Conservation (phyloP, 306 rosid genomes). For the Prunus dulcis region DNA sequence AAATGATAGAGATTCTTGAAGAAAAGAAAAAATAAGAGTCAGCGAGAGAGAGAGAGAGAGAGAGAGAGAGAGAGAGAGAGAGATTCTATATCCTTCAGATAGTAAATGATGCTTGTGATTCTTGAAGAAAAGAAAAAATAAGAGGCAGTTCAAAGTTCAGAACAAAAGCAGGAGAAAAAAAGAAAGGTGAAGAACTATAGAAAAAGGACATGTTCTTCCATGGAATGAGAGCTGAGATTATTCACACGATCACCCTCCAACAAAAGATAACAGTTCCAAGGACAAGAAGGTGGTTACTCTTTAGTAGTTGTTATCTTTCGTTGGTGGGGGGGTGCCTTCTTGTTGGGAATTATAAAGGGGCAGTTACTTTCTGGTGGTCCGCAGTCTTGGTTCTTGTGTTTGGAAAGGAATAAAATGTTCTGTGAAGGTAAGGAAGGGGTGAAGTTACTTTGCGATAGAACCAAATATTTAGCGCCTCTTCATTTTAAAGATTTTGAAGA, state of each 20-base stretch:
- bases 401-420: not conserved
- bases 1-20: not conserved
- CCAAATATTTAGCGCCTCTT: too few species aligned
- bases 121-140: not conserved
- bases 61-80: too few species aligned
- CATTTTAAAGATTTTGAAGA: too few species aligned
- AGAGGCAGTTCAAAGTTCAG: not conserved
- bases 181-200: not conserved
- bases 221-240: not conserved
- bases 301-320: too few species aligned
- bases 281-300: not conserved
- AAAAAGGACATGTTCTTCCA: not conserved
- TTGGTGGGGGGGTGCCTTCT: not conserved
- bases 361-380: not conserved
- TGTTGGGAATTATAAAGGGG: not conserved
- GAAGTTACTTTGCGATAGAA: too few species aligned
- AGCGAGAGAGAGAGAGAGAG: not conserved
- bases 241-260: not conserved
- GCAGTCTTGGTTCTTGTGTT: too few species aligned
- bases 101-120: not conserved
- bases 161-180: not conserved
- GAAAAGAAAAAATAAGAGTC: not conserved
- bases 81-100: not conserved
- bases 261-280: not conserved
- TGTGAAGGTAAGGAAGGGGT: too few species aligned